phyloP scores from a whole-genome alignment of 495 filamentous ascomycete genomes.

The Arthonia radiata region DNA sequence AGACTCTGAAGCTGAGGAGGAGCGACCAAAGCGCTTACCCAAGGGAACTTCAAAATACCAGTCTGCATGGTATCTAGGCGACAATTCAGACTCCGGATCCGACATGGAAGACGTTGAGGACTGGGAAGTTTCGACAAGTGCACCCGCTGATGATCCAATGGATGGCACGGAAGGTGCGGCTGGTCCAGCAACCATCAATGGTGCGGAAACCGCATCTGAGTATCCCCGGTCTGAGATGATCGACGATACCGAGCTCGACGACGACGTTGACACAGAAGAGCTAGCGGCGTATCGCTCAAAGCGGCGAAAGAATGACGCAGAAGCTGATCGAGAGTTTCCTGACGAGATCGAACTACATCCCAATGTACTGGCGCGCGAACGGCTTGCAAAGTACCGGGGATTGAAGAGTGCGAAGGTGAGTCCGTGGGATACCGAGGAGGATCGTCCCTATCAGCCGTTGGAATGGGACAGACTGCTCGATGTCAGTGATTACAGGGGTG shows the following conservation, averaged over 20 bases:
- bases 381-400: slow-evolving; percentile 64
- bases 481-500: slow-evolving; percentile 58
- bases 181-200: slow-evolving; percentile 43
- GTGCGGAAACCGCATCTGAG: slow-evolving; percentile 52
- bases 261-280: slow-evolving; percentile 57
- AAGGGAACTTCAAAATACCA: slow-evolving; percentile 87
- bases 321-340: slow-evolving; percentile 84
- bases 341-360: slow-evolving; percentile 92
- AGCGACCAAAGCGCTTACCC: slow-evolving; percentile 48
- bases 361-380: slow-evolving; percentile 60
- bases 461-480: slow-evolving; percentile 71
- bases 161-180: slow-evolving; percentile 54
- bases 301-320: slow-evolving; percentile 49
- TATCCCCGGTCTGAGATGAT: slow-evolving; percentile 84
- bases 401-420: slow-evolving; percentile 73
- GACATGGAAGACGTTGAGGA: slow-evolving; percentile 43
- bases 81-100: slow-evolving; percentile 68
- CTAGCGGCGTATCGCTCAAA: slow-evolving; percentile 54
- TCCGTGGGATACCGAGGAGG: slow-evolving; percentile 69
- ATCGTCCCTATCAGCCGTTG: slow-evolving; percentile 60
- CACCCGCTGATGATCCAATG: slow-evolving; percentile 11
- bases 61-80: slow-evolving; percentile 73
- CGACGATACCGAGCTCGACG: slow-evolving; percentile 60
- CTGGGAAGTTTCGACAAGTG: slow-evolving; percentile 27
- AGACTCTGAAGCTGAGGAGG: slow-evolving; percentile 30